Evolutionary conservation across 805 yeast species (phyloP), one percentile per base, ranked within the genome.

Genomic region (Saccharomycopsis malanga): DNA sequence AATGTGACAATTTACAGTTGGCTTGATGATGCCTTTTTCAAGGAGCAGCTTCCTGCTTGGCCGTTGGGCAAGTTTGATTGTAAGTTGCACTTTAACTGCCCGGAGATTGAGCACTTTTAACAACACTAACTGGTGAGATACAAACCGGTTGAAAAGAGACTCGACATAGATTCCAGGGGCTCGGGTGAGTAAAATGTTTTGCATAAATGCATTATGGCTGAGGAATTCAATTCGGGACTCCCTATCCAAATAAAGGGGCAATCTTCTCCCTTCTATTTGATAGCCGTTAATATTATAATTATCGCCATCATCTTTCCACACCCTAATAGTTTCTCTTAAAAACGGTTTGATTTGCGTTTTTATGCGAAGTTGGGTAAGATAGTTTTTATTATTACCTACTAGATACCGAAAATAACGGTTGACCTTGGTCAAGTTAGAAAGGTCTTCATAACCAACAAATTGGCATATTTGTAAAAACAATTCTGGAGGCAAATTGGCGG

Each of bases 11-110:
- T 6, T 5, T 6, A 7, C 36, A n/a, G 17, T 12, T 12, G 10
- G 30, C 24, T 43, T 35, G n/a, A 43, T 14, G 22, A 43, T 43
- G 10, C 46, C 46, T 17, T 21, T 32, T 12, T 43, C 35, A 6
- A 23, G 14, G n/a, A 43, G 25, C 37, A n/a, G 41, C 15, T 35
- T 24, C 34, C 35, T 21, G 7, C 35, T n/a, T 23, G 46, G 46
- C 17, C 46, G 32, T 5, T 27, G 22, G 14, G 23, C 15, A 10
- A 43, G 15, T 17, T 35, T 21, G 6, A 21, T 5, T 14, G 23
- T 43, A 9, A 43, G 20, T 10, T 18, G 30, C n/a, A 34, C 5
- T 15, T 27, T 35, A 12, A 35, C 29, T 5, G 22, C 10, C 5
- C 48, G 25, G 4, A 12, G 14, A 9, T 38, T 15, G n/a, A 44